Conservation (phyloP, 345 rosid genomes). For the Hibiscus tridactylites region DNA sequence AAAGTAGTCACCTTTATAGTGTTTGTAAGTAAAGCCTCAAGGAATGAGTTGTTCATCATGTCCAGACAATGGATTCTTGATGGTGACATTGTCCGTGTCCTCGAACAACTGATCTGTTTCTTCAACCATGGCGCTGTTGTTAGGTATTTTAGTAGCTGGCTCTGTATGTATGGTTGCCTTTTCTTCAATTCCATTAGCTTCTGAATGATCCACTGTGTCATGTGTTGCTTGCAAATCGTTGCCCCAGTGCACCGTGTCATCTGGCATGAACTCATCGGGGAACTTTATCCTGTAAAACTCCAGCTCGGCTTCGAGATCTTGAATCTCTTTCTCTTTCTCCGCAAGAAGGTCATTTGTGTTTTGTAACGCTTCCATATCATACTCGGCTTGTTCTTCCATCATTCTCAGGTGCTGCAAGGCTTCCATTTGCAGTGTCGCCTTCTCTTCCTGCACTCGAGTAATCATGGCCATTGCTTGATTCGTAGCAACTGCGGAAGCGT, state of each 20-base stretch:
- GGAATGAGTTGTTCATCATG: slow-evolving; percentile 1
- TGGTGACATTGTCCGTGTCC: neutral
- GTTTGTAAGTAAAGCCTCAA: slow-evolving; percentile 3
- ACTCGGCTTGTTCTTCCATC: slow-evolving; percentile 77
- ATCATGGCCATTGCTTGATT: slow-evolving; percentile 99
- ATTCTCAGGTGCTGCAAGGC: slow-evolving; percentile 81
- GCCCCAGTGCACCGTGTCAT: slow-evolving; percentile 9
- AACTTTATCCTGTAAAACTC: slow-evolving; percentile 48
- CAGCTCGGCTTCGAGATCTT: slow-evolving; percentile 81
- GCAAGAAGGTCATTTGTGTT: slow-evolving; percentile 66
- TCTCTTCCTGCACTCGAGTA: slow-evolving; percentile 92
- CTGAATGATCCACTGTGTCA: slow-evolving; percentile 14
- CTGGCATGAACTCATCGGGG: slow-evolving; percentile 20
- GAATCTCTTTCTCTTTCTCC: slow-evolving; percentile 74
- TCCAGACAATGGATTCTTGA: neutral
- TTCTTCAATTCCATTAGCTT: slow-evolving; percentile 13
- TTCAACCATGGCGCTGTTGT: neutral
- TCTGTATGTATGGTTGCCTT: neutral
- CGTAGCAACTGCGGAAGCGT: slow-evolving; percentile 70
- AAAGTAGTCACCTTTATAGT: neutral
- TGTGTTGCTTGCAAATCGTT: slow-evolving; percentile 12
- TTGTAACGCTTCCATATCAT: slow-evolving; percentile 83
- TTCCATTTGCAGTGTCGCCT: slow-evolving; percentile 85
- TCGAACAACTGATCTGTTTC: slow-evolving; percentile 1
- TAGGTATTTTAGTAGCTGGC: neutral